Percentiles rank a stretch among this genome's conserved stretches.
These are phyloP conservation scores for Spirogloea muscicola DNA, from an alignment of 139 green algal genomes.

Conservation along the genomic window DNA sequence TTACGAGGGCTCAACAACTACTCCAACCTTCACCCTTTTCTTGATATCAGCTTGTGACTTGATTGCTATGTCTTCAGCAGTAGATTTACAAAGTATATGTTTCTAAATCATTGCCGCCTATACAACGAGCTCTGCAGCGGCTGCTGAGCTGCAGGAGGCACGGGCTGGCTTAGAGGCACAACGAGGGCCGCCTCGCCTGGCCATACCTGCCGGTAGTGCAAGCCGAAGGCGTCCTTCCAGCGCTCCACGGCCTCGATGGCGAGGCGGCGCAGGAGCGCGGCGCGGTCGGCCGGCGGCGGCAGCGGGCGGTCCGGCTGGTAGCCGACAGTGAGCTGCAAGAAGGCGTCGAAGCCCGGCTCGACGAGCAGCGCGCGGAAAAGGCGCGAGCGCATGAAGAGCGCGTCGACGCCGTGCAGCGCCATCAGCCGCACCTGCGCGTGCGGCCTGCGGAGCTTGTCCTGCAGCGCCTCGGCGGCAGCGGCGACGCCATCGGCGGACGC, in stretches of 20 bases:
- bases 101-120: too few species aligned
- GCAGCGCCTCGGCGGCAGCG: too few species aligned
- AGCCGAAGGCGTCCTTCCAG: constrained; percentile 34
- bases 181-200: background rate
- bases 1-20: too few species aligned
- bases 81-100: too few species aligned
- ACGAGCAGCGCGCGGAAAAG: constrained; percentile 30
- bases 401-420: constrained; percentile 17
- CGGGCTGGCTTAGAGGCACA: too few species aligned
- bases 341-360: constrained; percentile 12
- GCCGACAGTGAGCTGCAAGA: constrained; percentile 37
- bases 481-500: too few species aligned
- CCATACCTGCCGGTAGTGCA: constrained; percentile 25
- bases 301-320: constrained; percentile 22
- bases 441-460: too few species aligned
- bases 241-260: constrained; percentile 27
- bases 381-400: constrained; percentile 33
- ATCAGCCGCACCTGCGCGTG: constrained; percentile 44
- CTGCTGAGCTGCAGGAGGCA: too few species aligned
- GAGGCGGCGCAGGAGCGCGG: constrained; percentile 4
- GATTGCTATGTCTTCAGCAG: too few species aligned
- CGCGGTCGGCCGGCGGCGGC: constrained; percentile 4
- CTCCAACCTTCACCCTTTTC: too few species aligned
- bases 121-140: too few species aligned
- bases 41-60: too few species aligned